Conservation (phyloP, 1,284 basidiomycete species). For the Porogramme epimiltina region DNA sequence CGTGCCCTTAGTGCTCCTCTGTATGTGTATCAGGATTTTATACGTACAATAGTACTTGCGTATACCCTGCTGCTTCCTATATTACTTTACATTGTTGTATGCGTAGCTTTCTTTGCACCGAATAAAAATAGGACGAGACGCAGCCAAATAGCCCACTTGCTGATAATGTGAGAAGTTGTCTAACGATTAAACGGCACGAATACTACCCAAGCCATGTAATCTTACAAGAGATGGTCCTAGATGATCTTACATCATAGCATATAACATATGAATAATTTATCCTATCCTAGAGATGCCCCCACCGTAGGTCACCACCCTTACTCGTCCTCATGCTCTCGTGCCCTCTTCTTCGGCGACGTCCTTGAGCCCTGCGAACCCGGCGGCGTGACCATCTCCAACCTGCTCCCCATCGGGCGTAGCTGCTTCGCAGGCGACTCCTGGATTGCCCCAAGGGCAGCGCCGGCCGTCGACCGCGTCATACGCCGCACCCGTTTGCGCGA, state of each 20-base stretch:
- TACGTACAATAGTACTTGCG: too few relatives aligned
- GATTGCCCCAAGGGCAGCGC: neutral
- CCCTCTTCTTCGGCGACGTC: neutral
- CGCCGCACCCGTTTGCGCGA: slow-evolving; percentile 6
- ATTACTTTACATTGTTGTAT: too few relatives aligned
- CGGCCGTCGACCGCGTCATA: slow-evolving; percentile 3
- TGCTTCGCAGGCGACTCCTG: neutral
- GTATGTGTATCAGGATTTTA: too few relatives aligned
- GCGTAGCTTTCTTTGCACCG: too few relatives aligned
- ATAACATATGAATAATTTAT: neutral
- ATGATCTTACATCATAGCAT: neutral
- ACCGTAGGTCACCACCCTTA: neutral
- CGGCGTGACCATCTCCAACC: neutral
- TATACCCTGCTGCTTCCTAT: too few relatives aligned
- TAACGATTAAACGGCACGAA: too few relatives aligned
- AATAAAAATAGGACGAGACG: too few relatives aligned
- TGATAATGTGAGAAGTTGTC: too few relatives aligned
- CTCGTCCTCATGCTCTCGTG: neutral
- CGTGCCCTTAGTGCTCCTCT: too few relatives aligned
- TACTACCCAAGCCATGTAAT: too few relatives aligned
- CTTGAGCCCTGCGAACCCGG: neutral
- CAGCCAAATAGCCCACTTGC: too few relatives aligned
- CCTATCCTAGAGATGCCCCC: neutral
- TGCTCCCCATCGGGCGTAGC: neutral
- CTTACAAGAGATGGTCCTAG: too few relatives aligned